These are phyloP conservation scores for Trametes sanguinea DNA, from an alignment of 768 basidiomycete species.

Conservation along the genomic window DNA sequence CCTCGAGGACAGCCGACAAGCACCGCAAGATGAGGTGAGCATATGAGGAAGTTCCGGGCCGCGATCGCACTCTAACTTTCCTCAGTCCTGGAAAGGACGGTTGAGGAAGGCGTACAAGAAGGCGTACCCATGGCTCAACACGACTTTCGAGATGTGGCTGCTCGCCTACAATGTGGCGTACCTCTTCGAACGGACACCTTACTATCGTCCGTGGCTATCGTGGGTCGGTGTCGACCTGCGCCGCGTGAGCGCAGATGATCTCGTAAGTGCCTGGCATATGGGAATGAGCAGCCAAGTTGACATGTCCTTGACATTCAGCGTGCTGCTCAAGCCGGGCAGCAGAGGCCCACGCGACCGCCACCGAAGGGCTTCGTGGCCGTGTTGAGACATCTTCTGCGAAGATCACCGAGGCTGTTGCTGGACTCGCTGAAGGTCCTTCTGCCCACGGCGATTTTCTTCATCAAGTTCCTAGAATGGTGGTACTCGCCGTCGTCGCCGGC, in stretches of 20 bases:
- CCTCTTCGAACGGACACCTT: constrained; percentile 82
- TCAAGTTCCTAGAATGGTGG: constrained; percentile 99
- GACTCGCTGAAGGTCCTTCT: constrained; percentile 80
- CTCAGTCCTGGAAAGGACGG: constrained; percentile 53
- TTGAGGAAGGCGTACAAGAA: constrained; percentile 66
- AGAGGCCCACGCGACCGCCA: constrained; percentile 27
- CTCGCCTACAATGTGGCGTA: constrained; percentile 86
- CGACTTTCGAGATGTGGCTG: constrained; percentile 77
- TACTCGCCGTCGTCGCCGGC: constrained; percentile 92
- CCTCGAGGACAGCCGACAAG: constrained; percentile 52
- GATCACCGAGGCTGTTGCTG: constrained; percentile 63
- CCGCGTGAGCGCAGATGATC: constrained; percentile 75
- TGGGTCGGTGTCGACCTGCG: constrained; percentile 85
- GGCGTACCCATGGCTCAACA: constrained; percentile 82
- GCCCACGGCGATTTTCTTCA: constrained; percentile 88
- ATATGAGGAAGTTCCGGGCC: neutral
- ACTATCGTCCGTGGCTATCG: constrained; percentile 89
- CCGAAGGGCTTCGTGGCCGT: constrained; percentile 42
- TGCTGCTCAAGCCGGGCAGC: constrained; percentile 25
- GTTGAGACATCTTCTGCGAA: constrained; percentile 49
- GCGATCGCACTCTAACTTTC: neutral
- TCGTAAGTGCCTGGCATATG: constrained; percentile 48
- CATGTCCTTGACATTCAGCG: constrained; percentile 25
- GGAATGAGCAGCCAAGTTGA: neutral
- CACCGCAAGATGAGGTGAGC: constrained; percentile 54